Conservation (phyloP, 768 basidiomycete species). For the Gyrodon lividus region DNA sequence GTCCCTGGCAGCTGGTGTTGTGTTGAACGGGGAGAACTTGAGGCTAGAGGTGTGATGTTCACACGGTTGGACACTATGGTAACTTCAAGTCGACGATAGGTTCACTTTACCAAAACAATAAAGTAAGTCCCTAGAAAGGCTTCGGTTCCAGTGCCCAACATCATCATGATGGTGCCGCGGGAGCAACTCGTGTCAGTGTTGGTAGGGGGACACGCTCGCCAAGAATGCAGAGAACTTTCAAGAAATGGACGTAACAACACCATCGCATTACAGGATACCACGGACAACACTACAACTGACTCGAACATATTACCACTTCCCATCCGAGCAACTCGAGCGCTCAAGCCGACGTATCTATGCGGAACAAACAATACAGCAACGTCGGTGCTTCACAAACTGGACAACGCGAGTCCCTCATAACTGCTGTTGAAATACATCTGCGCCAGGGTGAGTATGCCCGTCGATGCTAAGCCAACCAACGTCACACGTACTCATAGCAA, state of each 20-base stretch:
- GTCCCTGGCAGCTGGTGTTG: no score
- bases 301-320: background rate
- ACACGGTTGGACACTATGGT: no score
- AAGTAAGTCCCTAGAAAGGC: no score
- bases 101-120: no score
- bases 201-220: no score
- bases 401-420: slow-evolving; percentile 47
- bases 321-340: background rate
- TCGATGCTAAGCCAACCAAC: background rate
- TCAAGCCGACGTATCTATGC: slow-evolving; percentile 41
- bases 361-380: slow-evolving; percentile 55
- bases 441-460: slow-evolving; percentile 1
- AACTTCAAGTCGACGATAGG: background rate
- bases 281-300: background rate
- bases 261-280: background rate
- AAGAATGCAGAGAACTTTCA: no score
- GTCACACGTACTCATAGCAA: slow-evolving; percentile 42
- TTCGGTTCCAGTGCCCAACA: no score
- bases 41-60: no score
- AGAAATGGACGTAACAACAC: no score
- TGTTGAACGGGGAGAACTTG: no score
- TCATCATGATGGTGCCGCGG: no score
- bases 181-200: no score
- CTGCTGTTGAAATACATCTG: slow-evolving; percentile 54
- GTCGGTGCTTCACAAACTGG: slow-evolving; percentile 53